A percentile compares a stretch with the other conserved stretches of the same genome.
phyloP scores from a whole-genome alignment of 805 yeast genomes.

The Kazachstania psychrophila region DNA sequence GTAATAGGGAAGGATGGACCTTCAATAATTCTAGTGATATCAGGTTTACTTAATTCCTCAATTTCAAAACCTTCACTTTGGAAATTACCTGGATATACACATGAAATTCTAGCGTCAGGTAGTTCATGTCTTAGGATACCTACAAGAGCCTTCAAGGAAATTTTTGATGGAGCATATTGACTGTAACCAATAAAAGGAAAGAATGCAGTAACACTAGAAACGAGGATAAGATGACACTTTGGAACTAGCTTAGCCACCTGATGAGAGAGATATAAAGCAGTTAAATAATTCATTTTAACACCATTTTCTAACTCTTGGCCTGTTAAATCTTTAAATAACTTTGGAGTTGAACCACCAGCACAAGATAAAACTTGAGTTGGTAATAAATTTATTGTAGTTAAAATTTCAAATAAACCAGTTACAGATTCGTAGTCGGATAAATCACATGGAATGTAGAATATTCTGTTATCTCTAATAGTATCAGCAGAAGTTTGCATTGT shows the following conservation, averaged over 20 bases:
- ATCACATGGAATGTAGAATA: constrained; percentile 52
- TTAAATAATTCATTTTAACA: constrained; percentile 57
- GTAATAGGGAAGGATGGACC: constrained; percentile 71
- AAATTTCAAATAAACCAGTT: constrained; percentile 20
- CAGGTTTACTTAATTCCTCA: constrained; percentile 81
- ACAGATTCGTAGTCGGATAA: constrained; percentile 47
- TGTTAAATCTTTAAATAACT: constrained; percentile 60
- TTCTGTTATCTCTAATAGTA: constrained; percentile 17
- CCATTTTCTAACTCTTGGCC: constrained; percentile 52
- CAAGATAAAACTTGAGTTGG: constrained; percentile 78
- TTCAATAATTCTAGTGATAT: constrained; percentile 71
- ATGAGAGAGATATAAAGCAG: constrained; percentile 66
- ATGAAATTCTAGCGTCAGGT: constrained; percentile 57
- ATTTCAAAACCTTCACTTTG: constrained; percentile 75
- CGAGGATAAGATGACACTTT: constrained; percentile 48
- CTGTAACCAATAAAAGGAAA: constrained; percentile 87
- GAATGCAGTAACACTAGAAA: constrained; percentile 71
- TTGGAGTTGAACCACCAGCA: constrained; percentile 82
- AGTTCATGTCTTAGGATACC: constrained; percentile 80
- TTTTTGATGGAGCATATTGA: constrained; percentile 84
- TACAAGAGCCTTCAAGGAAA: constrained; percentile 68
- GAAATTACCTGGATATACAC: constrained; percentile 84
- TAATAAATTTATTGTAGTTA: constrained; percentile 22
- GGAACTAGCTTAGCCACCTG: constrained; percentile 37
- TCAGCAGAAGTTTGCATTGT: constrained; percentile 1